Conservation (phyloP, 306 rosid species). For the apple (Malus domestica) region DNA sequence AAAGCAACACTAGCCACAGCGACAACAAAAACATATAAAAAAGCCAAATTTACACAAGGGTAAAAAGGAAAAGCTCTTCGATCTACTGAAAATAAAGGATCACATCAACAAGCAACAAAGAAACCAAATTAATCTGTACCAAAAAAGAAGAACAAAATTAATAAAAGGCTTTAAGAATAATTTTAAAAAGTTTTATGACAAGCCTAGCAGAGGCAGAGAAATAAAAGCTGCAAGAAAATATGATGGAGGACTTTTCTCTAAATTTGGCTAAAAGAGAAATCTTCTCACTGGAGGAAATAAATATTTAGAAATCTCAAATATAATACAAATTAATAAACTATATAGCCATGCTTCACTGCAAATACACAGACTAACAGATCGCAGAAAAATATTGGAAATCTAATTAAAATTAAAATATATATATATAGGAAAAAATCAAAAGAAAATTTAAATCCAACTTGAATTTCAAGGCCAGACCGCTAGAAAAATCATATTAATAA, state of each 20-base stretch:
- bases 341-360: background rate
- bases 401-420: background rate
- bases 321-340: background rate
- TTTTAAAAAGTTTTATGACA: background rate
- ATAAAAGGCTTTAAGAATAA: background rate
- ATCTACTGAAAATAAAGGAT: background rate
- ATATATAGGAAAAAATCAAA: background rate
- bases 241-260: background rate
- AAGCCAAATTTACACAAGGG: background rate
- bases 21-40: background rate
- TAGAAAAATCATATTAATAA: background rate
- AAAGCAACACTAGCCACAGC: background rate
- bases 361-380: conserved; percentile 3
- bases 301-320: background rate
- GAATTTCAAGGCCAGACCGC: background rate
- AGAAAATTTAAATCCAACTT: background rate
- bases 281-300: background rate
- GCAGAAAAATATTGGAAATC: background rate
- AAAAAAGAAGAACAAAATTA: no score
- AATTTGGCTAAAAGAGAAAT: background rate
- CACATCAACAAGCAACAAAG: background rate
- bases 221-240: background rate
- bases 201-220: background rate
- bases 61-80: background rate
- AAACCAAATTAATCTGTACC: background rate